Percentiles rank a stretch among this genome's conserved stretches.
Conservation (phyloP, 352 stramenopile genomes). For the Plasmopara viticola region DNA sequence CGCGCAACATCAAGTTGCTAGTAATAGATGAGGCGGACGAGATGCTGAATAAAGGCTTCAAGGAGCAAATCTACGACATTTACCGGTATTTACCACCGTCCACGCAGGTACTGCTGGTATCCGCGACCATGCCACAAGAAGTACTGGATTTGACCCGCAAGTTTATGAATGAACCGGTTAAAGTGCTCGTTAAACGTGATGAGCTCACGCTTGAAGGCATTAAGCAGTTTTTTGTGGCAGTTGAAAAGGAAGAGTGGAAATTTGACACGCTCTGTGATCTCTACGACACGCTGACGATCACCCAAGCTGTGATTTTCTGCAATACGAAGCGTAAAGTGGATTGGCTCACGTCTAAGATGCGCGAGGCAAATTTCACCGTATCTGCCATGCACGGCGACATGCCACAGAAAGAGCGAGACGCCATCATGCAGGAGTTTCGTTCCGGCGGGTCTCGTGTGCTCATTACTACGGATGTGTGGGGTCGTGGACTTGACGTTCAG, state of each 20-base stretch:
- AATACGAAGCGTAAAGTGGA: conserved; percentile 98
- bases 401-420: conserved; percentile 91
- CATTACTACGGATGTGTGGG: conserved; percentile 97
- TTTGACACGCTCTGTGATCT: conserved; percentile 98
- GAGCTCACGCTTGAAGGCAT: conserved; percentile 97
- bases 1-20: conserved; percentile 90
- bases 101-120: conserved; percentile 93
- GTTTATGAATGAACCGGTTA: conserved; percentile 98
- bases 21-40: conserved; percentile 98
- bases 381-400: conserved; percentile 97
- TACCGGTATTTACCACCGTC: conserved; percentile 90
- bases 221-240: conserved; percentile 98
- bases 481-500: conserved; percentile 96
- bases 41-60: conserved; percentile 98
- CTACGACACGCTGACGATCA: conserved; percentile 99
- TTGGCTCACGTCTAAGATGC: conserved; percentile 95
- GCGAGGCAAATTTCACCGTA: conserved; percentile 95
- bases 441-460: conserved; percentile 92
- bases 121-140: conserved; percentile 90
- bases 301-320: conserved; percentile 98
- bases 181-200: conserved; percentile 95
- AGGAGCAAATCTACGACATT: conserved; percentile 99
- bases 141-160: conserved; percentile 95
- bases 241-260: conserved; percentile 99
- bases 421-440: conserved; percentile 97